Evolutionary conservation across 75 land plant species (phyloP), one percentile per base, ranked within the genome.

Genomic region (Picea glauca): DNA sequence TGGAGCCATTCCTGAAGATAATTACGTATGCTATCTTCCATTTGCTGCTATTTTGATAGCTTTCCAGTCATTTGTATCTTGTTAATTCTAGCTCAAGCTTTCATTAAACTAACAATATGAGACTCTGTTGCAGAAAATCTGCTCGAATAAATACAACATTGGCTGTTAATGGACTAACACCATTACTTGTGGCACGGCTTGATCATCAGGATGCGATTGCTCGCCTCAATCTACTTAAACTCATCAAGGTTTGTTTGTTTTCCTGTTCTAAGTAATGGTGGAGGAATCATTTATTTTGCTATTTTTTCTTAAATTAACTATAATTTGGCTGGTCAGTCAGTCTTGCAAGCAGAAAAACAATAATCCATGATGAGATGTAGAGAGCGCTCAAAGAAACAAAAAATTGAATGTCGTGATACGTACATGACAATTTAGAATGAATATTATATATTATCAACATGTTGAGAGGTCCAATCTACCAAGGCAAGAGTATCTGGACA

Each of bases 151-250:
- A 98, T 78, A 91, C 94, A 21, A 88, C 96, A 50, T 81, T 98
- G 80, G 99, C 98, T 77, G 88, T 88, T 17, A 93, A 90, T 82
- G 99, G 99, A 54, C 87, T 98, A 79, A 91, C 96, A n/a, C 95
- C 98, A 18, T 84, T 98, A 77, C 91, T 98, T 14, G 91, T 98
- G 72, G 94, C 88, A 73, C 88, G 96, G 70, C 90, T 98, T 58
- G 98, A 98, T 64, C 98, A 98, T 81, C 98, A 95, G 79, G 99
- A 98, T 86, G 99, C 99, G n/a, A 98, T 98, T 84, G 99, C 91
- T 75, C 91, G 99, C 23, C 88, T 98, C 50, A 93, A 87, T 81
- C 84, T 98, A 35, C 94, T 98, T 20, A 98, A 95, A 83, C 72
- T 98, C 60, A 95, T 98, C 43, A 98, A 95, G 96, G 99, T 98